These are phyloP conservation scores for Globisporangium spiculum DNA, from an alignment of 352 stramenopile species.

Conservation along the genomic window DNA sequence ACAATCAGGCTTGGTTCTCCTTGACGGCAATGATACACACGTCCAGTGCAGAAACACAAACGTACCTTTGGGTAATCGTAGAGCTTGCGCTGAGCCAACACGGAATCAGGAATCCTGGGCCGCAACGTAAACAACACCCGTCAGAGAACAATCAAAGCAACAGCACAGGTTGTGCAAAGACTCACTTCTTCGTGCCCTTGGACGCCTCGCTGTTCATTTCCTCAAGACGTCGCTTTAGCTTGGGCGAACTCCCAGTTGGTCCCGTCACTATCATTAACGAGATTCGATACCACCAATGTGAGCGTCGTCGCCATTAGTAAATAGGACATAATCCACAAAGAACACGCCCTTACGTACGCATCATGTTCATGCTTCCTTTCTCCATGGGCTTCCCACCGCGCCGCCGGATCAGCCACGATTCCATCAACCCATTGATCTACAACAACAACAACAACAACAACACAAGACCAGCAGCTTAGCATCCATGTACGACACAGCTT, in stretches of 20 bases:
- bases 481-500: neutral
- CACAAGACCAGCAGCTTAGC: neutral
- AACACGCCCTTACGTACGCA: slow-evolving; percentile 4
- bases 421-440: slow-evolving; percentile 84
- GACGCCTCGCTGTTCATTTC: slow-evolving; percentile 45
- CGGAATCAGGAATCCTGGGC: slow-evolving; percentile 18
- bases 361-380: slow-evolving; percentile 59
- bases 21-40: neutral
- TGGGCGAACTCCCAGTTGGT: slow-evolving; percentile 54
- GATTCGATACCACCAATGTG: neutral
- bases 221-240: slow-evolving; percentile 67
- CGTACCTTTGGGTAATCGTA: slow-evolving; percentile 77
- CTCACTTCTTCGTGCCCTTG: slow-evolving; percentile 38
- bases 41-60: neutral
- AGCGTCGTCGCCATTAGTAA: neutral
- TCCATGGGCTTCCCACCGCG: slow-evolving; percentile 80
- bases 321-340: neutral
- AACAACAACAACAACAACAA: neutral
- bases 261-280: slow-evolving; percentile 35
- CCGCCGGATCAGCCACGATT: slow-evolving; percentile 80
- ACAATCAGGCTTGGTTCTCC: neutral
- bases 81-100: slow-evolving; percentile 49
- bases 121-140: neutral
- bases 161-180: neutral
- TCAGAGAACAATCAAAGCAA: slow-evolving; percentile 1